These are phyloP conservation scores for Aspergillus thermomutatus DNA, from an alignment of 2,329 filamentous ascomycete species.

Conservation along the genomic window DNA sequence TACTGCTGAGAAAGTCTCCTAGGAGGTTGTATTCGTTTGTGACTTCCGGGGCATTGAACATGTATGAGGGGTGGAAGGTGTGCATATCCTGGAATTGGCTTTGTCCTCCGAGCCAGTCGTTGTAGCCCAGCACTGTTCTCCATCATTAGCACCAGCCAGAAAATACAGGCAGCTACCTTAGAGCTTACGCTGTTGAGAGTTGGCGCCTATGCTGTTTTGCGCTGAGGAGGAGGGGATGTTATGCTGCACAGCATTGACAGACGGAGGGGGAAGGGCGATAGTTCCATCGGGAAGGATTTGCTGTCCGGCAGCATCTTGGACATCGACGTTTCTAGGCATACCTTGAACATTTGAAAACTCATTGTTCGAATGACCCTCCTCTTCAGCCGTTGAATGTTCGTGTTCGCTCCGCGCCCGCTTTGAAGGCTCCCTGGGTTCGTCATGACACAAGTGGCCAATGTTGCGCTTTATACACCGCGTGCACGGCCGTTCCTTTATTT, in stretches of 20 bases:
- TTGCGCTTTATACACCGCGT: constrained; percentile 97
- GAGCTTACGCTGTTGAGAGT: constrained; percentile 71
- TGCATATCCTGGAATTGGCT: constrained; percentile 93
- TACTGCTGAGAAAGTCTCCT: constrained; percentile 93
- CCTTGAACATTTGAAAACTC: constrained; percentile 44
- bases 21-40: constrained; percentile 95
- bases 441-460: constrained; percentile 97
- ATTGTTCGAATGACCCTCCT: constrained; percentile 50
- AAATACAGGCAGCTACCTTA: neutral
- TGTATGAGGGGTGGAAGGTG: constrained; percentile 87
- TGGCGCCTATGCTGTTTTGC: constrained; percentile 58
- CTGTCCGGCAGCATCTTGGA: constrained; percentile 52
- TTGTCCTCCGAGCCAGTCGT: constrained; percentile 74
- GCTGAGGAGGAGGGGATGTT: constrained; percentile 62
- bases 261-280: constrained; percentile 50
- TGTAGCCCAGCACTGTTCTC: constrained; percentile 69
- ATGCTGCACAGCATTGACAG: constrained; percentile 58
- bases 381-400: constrained; percentile 57
- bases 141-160: constrained; percentile 23
- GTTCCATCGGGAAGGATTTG: constrained; percentile 40
- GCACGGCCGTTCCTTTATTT: constrained; percentile 80
- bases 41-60: constrained; percentile 91
- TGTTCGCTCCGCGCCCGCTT: constrained; percentile 74
- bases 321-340: constrained; percentile 54
- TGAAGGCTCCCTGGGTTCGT: constrained; percentile 84